These are phyloP conservation scores for Ocimum tenuiflorum DNA, from an alignment of 257 asterid species.

Conservation along the genomic window DNA sequence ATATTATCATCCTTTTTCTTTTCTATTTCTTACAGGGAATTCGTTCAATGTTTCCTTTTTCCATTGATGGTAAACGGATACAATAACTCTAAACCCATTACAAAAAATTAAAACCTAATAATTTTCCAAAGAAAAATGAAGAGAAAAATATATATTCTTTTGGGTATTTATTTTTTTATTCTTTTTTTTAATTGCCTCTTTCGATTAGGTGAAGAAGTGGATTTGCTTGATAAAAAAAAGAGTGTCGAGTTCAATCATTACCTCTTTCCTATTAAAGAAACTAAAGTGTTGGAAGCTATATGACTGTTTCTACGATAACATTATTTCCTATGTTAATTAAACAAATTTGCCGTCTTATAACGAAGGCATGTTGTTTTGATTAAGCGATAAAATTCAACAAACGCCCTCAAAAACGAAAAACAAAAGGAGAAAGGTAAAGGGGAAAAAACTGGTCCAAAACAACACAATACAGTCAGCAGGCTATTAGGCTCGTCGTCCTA, in stretches of 20 bases:
- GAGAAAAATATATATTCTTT: too few species aligned
- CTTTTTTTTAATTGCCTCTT: too few species aligned
- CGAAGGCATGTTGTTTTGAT: neutral
- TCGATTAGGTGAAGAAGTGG: too few species aligned
- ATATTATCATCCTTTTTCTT: neutral
- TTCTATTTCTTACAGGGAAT: neutral
- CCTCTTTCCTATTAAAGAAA: too few species aligned
- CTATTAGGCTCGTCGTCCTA: neutral
- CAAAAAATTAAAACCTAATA: too few species aligned
- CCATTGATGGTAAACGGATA: neutral
- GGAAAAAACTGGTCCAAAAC: neutral
- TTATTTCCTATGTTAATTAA: neutral
- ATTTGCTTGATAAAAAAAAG: too few species aligned
- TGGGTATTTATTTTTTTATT: too few species aligned
- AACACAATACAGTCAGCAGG: neutral
- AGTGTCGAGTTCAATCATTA: too few species aligned
- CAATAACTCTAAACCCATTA: too few species aligned
- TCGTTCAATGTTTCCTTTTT: neutral
- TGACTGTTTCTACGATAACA: too few species aligned
- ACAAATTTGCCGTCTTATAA: neutral
- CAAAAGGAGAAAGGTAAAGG: neutral
- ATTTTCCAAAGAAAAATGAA: too few species aligned
- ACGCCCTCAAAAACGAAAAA: neutral
- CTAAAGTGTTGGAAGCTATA: too few species aligned
- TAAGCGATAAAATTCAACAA: neutral